Evolutionary conservation across 1,284 basidiomycete species (phyloP), one percentile per base, ranked within the genome.

Genomic region (Rhodotorula mucilaginosa): DNA sequence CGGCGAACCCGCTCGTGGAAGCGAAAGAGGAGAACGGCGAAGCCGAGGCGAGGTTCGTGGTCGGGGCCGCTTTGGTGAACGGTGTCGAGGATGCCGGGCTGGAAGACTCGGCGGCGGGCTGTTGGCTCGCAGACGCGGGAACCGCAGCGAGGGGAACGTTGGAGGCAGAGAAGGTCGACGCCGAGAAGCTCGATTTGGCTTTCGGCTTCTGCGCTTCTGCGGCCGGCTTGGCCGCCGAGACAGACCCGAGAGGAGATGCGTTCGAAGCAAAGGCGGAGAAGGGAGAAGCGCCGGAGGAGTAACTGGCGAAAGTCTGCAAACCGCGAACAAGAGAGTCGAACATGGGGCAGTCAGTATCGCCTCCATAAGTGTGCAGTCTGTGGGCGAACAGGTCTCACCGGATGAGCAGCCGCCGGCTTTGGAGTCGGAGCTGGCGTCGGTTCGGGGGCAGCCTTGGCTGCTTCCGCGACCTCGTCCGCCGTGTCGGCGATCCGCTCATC

Each of bases 1-100:
- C 54, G 5, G 71, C 68, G 47, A 74, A 76, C 0, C 74, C 74
- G 46, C 68, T 71, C 44, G 67, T 69, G 23, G 72, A 70, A 0
- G 72, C 72, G 29, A 76, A 76, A 5, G 68, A 58, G 0, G 70
- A 65, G 59, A 76, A 76, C 0, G 74, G 72, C 1, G 74, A 73
- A 3, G 71, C 68, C 3, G 68, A 49, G 3, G 61, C 60, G 51
- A 68, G 66, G 49, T 68, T 64, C 23, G 67, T 68, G 34, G 67
- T 68, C 39, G 67, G 26, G 2, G 67, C 61, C 7, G 68, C 58
- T 60, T 72, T 69, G 60, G 67, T 65, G 64, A 67, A 65, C 2
- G 67, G 54, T 5, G 61, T 65, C 31, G 70, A 48, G 23, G 23
- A 65, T 23, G 12, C 58, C 8, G 52, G 31, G 3, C 12, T 64